A percentile compares a stretch with the other conserved stretches of the same genome.
These are phyloP conservation scores for Colletotrichum gloeosporioides DNA, from an alignment of 2,329 filamentous ascomycete species.

Conservation along the genomic window DNA sequence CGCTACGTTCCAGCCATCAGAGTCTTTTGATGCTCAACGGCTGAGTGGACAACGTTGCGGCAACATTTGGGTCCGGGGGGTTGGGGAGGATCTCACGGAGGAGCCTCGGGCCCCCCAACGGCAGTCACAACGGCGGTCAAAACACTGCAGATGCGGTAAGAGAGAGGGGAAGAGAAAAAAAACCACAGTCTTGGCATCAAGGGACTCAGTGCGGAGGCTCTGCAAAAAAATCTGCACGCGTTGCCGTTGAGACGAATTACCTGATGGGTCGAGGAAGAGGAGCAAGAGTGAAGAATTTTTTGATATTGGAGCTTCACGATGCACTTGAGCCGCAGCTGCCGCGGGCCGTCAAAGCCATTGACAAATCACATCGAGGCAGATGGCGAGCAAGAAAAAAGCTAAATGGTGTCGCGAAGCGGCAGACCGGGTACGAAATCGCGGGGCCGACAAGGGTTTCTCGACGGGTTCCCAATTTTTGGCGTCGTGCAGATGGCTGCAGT, in stretches of 20 bases:
- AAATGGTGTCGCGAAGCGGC: constrained; percentile 12
- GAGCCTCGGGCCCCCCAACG: background rate
- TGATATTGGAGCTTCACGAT: constrained; percentile 6
- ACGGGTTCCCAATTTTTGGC: background rate
- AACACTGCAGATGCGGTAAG: background rate
- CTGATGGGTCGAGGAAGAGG: background rate
- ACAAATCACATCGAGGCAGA: constrained; percentile 11
- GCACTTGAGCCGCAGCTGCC: constrained; percentile 18
- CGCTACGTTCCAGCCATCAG: background rate
- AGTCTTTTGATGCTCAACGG: background rate
- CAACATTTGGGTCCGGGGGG: constrained; percentile 3
- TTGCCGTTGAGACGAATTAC: constrained; percentile 14
- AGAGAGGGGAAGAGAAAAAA: background rate
- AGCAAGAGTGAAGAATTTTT: background rate
- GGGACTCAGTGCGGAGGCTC: background rate
- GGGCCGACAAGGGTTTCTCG: constrained; percentile 12
- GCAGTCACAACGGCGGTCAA: constrained; percentile 21
- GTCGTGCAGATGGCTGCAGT: constrained; percentile 3
- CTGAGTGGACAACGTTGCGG: constrained; percentile 7
- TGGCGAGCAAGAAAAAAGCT: background rate
- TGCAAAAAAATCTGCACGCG: background rate
- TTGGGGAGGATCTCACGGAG: constrained; percentile 5
- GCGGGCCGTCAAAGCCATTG: constrained; percentile 12
- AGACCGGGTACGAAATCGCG: constrained; percentile 14
- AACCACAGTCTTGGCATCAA: background rate